Percentiles rank a stretch among this genome's conserved stretches.
phyloP scores from a whole-genome alignment of 2,329 filamentous ascomycete species.

The Pseudohalonectria lignicola region DNA sequence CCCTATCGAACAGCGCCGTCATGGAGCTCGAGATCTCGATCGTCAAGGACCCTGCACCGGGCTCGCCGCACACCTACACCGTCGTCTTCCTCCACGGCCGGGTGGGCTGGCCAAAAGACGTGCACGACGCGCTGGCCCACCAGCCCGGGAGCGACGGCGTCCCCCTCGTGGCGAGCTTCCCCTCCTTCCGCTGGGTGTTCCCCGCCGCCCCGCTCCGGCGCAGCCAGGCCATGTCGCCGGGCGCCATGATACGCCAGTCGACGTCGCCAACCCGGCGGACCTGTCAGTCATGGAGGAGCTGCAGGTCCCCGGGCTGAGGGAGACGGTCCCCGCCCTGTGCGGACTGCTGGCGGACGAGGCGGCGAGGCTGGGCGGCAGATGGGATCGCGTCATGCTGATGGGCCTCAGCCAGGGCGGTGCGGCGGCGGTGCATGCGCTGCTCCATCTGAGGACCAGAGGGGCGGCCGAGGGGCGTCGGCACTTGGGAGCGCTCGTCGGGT shows the following conservation, averaged over 20 bases:
- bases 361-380: constrained; percentile 17
- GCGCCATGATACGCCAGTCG: constrained; percentile 24
- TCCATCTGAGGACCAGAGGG: constrained; percentile 15
- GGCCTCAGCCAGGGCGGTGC: constrained; percentile 36
- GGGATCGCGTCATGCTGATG: constrained; percentile 26
- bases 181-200: constrained; percentile 37
- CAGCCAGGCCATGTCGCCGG: constrained; percentile 10
- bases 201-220: constrained; percentile 24
- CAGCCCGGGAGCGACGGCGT: constrained; percentile 20
- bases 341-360: constrained; percentile 20
- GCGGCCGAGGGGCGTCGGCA: background rate
- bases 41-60: background rate
- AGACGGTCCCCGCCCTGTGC: constrained; percentile 21
- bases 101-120: constrained; percentile 21
- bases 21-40: no score
- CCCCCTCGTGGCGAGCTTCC: constrained; percentile 21
- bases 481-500: constrained; percentile 22
- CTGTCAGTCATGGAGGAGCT: constrained; percentile 27
- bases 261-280: constrained; percentile 29
- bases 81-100: constrained; percentile 32
- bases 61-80: constrained; percentile 23
- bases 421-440: constrained; percentile 20
- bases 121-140: constrained; percentile 17
- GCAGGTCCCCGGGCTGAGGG: constrained; percentile 26
- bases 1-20: no score